A percentile compares a stretch with the other conserved stretches of the same genome.
phyloP scores from a whole-genome alignment of 805 yeast genomes.

The Lipomyces japonicus region DNA sequence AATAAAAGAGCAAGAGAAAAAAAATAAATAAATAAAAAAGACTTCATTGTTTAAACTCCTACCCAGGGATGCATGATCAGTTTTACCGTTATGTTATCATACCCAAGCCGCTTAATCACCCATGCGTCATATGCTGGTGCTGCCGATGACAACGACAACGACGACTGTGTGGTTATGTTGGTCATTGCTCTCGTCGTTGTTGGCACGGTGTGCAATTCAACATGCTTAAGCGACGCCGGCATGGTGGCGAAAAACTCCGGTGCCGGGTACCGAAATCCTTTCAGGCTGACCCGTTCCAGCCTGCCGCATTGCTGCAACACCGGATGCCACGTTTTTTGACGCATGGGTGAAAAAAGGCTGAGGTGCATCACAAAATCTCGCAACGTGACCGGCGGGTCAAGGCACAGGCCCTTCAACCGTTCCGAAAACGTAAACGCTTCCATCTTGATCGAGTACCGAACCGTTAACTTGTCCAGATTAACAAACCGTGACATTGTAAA shows the following conservation, averaged over 20 bases:
- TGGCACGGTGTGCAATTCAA: conserved; percentile 23
- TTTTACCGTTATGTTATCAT: too few relatives aligned
- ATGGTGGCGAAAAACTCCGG: conserved; percentile 18
- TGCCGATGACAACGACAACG: too few relatives aligned
- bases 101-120: too few relatives aligned
- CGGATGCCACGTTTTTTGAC: conserved; percentile 27
- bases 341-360: conserved; percentile 14
- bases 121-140: too few relatives aligned
- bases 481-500: conserved; percentile 20
- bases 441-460: conserved; percentile 14
- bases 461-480: conserved; percentile 8
- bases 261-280: conserved; percentile 23
- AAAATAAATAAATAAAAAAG: too few relatives aligned
- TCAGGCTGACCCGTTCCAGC: conserved; percentile 16
- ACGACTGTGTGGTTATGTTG: too few relatives aligned
- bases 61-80: too few relatives aligned
- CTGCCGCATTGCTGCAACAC: conserved; percentile 8
- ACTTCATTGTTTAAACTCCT: too few relatives aligned
- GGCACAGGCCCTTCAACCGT: conserved; percentile 20
- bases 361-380: conserved; percentile 11
- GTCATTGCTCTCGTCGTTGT: too few relatives aligned
- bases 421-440: conserved; percentile 28
- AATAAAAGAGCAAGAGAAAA: too few relatives aligned
- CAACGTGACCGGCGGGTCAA: conserved; percentile 18
- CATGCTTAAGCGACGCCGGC: conserved; percentile 12